Conservation (phyloP, 345 rosid genomes). For the Atalantia buxifolia region DNA sequence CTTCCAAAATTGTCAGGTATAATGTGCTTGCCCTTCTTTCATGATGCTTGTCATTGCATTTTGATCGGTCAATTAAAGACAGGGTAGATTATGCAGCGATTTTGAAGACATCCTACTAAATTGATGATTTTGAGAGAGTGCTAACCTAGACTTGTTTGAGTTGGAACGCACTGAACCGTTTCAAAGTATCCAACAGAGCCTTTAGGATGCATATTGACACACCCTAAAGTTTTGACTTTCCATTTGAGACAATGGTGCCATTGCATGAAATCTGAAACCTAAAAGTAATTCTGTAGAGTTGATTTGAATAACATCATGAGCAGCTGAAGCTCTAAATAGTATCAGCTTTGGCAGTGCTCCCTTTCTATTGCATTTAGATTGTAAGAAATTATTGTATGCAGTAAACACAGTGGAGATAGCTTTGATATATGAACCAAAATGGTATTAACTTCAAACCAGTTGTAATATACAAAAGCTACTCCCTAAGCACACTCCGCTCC, state of each 20-base stretch:
- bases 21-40: conserved; percentile 1
- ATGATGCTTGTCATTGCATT: background rate
- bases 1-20: conserved; percentile 53
- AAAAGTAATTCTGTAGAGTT: background rate
- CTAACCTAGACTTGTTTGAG: background rate
- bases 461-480: background rate
- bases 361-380: background rate
- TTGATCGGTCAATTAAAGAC: background rate
- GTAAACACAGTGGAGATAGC: background rate
- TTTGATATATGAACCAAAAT: background rate
- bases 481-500: background rate
- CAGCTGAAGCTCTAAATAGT: background rate
- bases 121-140: background rate
- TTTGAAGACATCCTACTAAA: background rate
- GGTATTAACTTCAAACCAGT: background rate
- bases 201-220: background rate
- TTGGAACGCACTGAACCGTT: background rate
- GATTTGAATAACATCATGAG: background rate
- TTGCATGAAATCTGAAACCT: too few relatives aligned
- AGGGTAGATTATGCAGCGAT: background rate
- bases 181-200: background rate
- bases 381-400: background rate
- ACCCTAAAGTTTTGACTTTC: background rate
- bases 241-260: background rate
- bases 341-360: background rate